Evolutionary conservation across 306 rosid species (phyloP), one percentile per base, ranked within the genome.

Genomic region (Abrus pulchellus): DNA sequence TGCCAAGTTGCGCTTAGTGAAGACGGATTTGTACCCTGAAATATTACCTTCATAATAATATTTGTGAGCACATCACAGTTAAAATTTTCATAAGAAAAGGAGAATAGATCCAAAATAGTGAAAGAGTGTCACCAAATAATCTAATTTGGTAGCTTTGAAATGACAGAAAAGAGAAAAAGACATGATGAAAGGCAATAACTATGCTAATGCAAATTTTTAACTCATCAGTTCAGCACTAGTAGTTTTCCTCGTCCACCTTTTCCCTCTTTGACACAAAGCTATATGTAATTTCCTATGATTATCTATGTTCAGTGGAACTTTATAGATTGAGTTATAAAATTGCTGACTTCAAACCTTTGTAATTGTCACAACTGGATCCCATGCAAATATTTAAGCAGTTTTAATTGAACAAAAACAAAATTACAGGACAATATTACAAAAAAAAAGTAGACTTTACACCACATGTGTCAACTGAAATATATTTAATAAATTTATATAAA

Each of bases 321-420:
- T 79, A 53, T 63, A 41, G 41, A 75, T 43, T 74, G 8, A 14
- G 6, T 8, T 45, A 44, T n/a, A 32, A 54, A n/a, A 63, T 47
- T 61, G 66, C 59, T 62, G 7, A 61, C 44, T 64, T 63, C 79
- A 72, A 72, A 62, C 79, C 79, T 41, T 72, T 61, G 29, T 29
- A 28, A 34, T 40, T 38, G 34, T 79, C 63, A 79, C 83, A 38
- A 11, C 49, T 43, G 48, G 66, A 72, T 9, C 27, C 49, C 36
- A 61, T 75, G 36, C 38, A 75, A 75, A 48, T n/a, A 5, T 27
- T 36, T 36, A 36, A 36, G 2, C 40, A 2, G 4, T 12, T 28
- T 63, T 63, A 63, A 62, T 62, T 44, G 34, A 47, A 45, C 1
- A 66, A 67, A 67, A 13, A 30, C 14, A 14, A 45, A 7, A 47